Evolutionary conservation across 495 filamentous ascomycete genomes (phyloP).

Genomic region (Amorphotheca resinae): DNA sequence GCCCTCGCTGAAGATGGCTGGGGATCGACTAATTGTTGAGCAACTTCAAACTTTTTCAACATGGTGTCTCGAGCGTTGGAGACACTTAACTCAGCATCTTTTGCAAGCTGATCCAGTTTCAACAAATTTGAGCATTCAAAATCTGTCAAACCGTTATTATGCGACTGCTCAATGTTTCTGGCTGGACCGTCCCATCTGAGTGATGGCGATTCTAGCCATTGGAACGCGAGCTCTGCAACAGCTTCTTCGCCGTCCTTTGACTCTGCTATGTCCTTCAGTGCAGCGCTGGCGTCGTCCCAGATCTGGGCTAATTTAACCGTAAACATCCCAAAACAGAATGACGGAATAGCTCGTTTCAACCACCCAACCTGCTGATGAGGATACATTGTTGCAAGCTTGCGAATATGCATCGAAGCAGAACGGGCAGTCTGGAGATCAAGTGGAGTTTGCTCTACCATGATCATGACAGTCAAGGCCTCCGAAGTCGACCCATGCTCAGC

Average conservation of each 20-base stretch:
- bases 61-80: conserved; percentile 34
- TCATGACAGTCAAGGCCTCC: conserved; percentile 37
- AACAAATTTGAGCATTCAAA: conserved; percentile 74
- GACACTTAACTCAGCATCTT: conserved; percentile 26
- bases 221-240: conserved; percentile 60
- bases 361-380: conserved; percentile 41
- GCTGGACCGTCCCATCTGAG: conserved; percentile 29
- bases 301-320: conserved; percentile 69
- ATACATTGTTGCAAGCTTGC: conserved; percentile 58
- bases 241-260: conserved; percentile 56
- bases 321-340: conserved; percentile 80
- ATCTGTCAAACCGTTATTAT: conserved; percentile 34
- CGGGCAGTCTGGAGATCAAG: conserved; percentile 63
- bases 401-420: conserved; percentile 68
- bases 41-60: conserved; percentile 34
- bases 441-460: conserved; percentile 66
- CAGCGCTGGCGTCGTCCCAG: conserved; percentile 71
- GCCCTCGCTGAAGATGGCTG: conserved; percentile 40
- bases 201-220: conserved; percentile 59
- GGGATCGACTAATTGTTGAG: conserved; percentile 30
- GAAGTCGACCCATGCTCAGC: conserved; percentile 23
- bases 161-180: conserved; percentile 14
- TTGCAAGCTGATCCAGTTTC: conserved; percentile 36
- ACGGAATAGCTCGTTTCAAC: conserved; percentile 59
- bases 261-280: conserved; percentile 63